Evolutionary conservation across 305 asterid species (phyloP), one percentile per base, ranked within the genome.

Genomic region (Fraxinus dipetala): DNA sequence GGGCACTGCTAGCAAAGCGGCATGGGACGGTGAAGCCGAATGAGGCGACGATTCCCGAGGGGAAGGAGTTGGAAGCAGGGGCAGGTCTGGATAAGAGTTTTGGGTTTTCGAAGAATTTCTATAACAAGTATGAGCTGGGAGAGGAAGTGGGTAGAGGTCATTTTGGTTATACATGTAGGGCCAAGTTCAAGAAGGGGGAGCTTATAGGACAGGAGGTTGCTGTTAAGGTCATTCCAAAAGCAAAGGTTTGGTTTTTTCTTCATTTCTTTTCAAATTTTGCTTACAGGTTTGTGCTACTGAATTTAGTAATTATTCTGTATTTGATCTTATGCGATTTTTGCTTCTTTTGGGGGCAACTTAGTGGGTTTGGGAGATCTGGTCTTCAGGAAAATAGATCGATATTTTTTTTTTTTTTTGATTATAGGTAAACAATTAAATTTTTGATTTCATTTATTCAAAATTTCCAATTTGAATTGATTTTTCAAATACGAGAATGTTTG

Each of bases 141-240:
- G 97, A 88, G 59, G 98, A 93, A 83, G 95, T 92, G 61, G 98
- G 98, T 28, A 76, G 97, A 84, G 98, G 98, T 77, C 98, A 93
- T 88, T 93, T 93, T 88, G 98, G 97, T 76, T 92, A 92, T 84
- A 93, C 98, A 87, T 88, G 95, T 83, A 88, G 77, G 85, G 98
- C 98, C 34, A 91, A 84, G 89, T 87, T 89, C 79, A 93, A 88
- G 87, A 92, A 92, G 79, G 98, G 97, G 38, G 98, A 93, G 63
- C 88, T 86, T 43, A 89, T 85, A 79, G 98, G 98, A 2, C 89
- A 89, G 59, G 91, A 91, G 6, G 93, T 93, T 84, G 98, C 97
- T 48, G 97, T 92, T 65, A 94, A 94, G 86, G 93, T 94, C 89
- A 94, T 94, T 32, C 96, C 96, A 28, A 94, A 92, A 89, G 84